These are phyloP conservation scores for Solanum stenotomum DNA, from an alignment of 257 asterid species.

Conservation along the genomic window DNA sequence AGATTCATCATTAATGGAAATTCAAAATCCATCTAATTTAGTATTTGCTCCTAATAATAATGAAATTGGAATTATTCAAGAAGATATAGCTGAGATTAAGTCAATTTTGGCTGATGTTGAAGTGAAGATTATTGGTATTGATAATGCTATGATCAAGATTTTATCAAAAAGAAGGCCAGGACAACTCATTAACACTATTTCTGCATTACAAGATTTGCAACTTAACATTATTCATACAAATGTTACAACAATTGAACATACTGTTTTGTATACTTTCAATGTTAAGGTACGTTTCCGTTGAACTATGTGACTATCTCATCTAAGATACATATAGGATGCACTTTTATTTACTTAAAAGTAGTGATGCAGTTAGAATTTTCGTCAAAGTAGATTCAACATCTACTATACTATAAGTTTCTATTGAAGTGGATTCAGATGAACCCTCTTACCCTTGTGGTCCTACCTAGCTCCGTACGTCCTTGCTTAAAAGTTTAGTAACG, in stretches of 20 bases:
- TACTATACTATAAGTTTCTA: neutral
- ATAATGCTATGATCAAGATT: slow-evolving; percentile 65
- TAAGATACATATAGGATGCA: too few species aligned
- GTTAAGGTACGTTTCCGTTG: slow-evolving; percentile 47
- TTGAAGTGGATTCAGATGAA: neutral
- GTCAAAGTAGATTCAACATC: neutral
- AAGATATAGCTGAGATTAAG: slow-evolving; percentile 73
- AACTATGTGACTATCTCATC: neutral
- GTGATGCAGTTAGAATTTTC: neutral
- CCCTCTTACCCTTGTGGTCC: neutral
- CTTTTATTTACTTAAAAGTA: neutral
- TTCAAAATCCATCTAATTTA: slow-evolving; percentile 19
- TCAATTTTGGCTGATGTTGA: slow-evolving; percentile 83
- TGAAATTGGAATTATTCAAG: slow-evolving; percentile 38
- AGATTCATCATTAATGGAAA: neutral
- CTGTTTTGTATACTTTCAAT: slow-evolving; percentile 86
- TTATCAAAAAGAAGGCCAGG: slow-evolving; percentile 68
- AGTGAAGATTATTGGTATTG: slow-evolving; percentile 75
- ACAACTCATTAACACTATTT: slow-evolving; percentile 64
- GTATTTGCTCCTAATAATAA: slow-evolving; percentile 23
- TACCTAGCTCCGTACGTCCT: neutral
- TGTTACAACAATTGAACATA: slow-evolving; percentile 84
- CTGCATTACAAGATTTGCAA: slow-evolving; percentile 93
- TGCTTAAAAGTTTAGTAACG: neutral
- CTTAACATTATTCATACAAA: slow-evolving; percentile 77